These are phyloP conservation scores for Suillus plorans DNA, from an alignment of 768 basidiomycete species.

Conservation along the genomic window DNA sequence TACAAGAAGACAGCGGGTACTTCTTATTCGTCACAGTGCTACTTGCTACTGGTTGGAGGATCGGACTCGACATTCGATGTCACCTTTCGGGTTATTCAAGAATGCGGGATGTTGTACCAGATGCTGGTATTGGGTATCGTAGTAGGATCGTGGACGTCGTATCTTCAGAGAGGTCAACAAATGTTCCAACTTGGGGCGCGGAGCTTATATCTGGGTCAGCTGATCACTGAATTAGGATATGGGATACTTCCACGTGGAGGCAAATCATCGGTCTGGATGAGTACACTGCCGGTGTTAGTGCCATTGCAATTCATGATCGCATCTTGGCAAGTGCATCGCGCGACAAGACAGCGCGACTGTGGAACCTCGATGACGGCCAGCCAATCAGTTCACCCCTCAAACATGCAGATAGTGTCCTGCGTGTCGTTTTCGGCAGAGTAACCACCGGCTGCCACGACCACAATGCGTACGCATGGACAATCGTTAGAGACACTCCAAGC, in stretches of 20 bases:
- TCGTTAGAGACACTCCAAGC: neutral
- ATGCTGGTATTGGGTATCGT: no score
- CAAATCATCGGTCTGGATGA: neutral
- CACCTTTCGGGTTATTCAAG: no score
- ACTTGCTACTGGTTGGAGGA: no score
- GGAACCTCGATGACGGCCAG: neutral
- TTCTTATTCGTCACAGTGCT: no score
- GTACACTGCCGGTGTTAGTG: neutral
- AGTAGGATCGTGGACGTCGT: no score
- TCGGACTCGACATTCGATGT: no score
- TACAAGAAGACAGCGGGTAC: no score
- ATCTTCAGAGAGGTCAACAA: no score
- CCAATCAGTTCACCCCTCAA: neutral
- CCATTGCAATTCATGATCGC: neutral
- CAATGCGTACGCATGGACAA: neutral
- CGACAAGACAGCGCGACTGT: neutral
- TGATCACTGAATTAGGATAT: neutral
- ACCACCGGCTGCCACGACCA: neutral
- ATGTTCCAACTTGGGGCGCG: neutral
- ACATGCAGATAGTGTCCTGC: neutral
- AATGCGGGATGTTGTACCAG: no score
- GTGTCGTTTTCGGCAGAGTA: neutral
- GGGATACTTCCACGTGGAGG: neutral
- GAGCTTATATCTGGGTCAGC: neutral
- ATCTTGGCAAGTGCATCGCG: neutral